Base-by-base conservation (phyloP, 257 asterid species). In the Jacaranda copaia region DNA sequence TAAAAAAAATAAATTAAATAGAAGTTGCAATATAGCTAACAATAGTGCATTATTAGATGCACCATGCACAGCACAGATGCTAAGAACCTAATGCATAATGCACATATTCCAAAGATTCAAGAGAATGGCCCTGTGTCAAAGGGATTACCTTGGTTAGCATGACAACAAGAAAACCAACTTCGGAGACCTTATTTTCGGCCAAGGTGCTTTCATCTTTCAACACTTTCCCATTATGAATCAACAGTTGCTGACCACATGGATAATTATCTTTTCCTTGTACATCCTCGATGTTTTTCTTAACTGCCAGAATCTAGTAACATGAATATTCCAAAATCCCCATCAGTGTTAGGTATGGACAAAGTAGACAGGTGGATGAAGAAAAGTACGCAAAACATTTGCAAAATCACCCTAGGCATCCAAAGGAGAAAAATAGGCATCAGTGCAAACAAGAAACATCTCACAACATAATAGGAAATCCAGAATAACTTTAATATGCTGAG, bases 131-230 rank as follows among this genome's bases (percentile, higher is more conserved):
- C 15, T 13, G 46, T n/a, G 38, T 49, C 46, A n/a, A 64, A 62
- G 25, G 43, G 15, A 61, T 75, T 81, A 90, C 97, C 93, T 92
- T 92, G 87, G 92, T 88, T 69, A 92, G 94, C 96, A 92, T 90
- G 86, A 92, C 96, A 43, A 92, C 97, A 58, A 92, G 93, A 82
- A 90, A 92, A 55, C 94, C 94, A 84, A 90, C 96, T 83, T 90
- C 96, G 43, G 94, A 86, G 73, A 90, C 90, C 73, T 82, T 90
- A 86, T 90, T 92, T 83, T 92, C 93, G 2, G 81, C 86, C 84
- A 92, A 78, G 20, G 90, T 88, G 77, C 87, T 87, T 77, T 90
- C 96, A 45, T 92, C 97, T 81, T 92, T 90, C 81, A 92, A 75
- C 40, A 90, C 96, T 85, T 92, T 92, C 70, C 96, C 96, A 65